Conservation (phyloP, 148 eudicot genomes). For the Fagopyrum tataricum region DNA sequence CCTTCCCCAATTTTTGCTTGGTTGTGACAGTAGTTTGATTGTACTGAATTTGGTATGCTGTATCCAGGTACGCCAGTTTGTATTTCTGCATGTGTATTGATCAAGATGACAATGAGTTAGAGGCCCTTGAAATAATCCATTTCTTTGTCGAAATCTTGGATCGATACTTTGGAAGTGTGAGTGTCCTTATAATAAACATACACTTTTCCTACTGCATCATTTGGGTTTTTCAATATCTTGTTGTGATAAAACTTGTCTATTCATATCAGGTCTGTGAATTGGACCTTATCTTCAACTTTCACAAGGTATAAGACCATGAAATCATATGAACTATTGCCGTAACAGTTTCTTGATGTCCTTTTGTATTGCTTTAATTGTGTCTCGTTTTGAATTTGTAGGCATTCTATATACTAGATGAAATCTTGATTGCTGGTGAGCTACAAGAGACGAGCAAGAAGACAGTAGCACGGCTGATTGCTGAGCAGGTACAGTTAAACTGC, state of each 20-base stretch:
- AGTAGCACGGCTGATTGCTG: slow-evolving; percentile 79
- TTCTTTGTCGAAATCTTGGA: slow-evolving; percentile 89
- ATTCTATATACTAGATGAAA: slow-evolving; percentile 83
- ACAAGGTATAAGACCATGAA: slow-evolving; percentile 50
- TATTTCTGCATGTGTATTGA: slow-evolving; percentile 97
- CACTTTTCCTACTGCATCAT: background rate
- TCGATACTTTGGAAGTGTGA: slow-evolving; percentile 97
- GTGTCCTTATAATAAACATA: slow-evolving; percentile 13
- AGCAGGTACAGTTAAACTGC: slow-evolving; percentile 47
- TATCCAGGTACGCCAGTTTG: slow-evolving; percentile 74
- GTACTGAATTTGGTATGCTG: background rate
- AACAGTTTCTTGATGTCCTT: background rate
- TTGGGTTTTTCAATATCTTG: background rate
- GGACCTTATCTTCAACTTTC: slow-evolving; percentile 92
- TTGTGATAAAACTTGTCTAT: slow-evolving; percentile 3
- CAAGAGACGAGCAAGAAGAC: slow-evolving; percentile 98
- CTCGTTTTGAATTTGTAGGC: slow-evolving; percentile 36
- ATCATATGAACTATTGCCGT: background rate
- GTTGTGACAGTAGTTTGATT: background rate
- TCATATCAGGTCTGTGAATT: slow-evolving; percentile 76
- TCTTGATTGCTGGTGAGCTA: slow-evolving; percentile 90
- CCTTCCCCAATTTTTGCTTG: background rate
- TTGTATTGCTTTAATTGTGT: background rate
- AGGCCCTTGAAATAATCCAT: slow-evolving; percentile 85
- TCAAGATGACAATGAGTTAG: slow-evolving; percentile 87